Base-by-base conservation (phyloP, 139 green algal species). In the Volvox reticuliferus region DNA sequence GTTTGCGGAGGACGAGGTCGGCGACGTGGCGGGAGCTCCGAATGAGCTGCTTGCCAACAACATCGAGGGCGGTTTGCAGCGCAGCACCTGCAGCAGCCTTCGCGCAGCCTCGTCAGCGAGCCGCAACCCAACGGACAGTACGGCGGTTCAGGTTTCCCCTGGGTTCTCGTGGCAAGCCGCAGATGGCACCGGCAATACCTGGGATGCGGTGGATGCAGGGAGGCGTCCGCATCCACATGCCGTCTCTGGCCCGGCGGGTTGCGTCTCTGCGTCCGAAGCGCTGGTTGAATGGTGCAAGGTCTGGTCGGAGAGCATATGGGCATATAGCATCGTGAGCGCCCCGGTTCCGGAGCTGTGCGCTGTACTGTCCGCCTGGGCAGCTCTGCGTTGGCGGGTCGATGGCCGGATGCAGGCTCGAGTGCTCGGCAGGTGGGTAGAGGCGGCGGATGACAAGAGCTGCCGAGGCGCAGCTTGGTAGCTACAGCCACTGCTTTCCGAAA, bases 341-440 rank as follows among this genome's bases (percentile, higher is more conserved):
- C 65, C 32, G 33, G 20, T 79, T 35, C 33, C 63, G 69, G 37
- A 82, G 69, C 69, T 89, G 85, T 75, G 44, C 17, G 85, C 21
- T 6, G 68, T 82, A 30, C 32, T 89, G 68, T 82, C 85, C 33
- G 85, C 85, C 18, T 82, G 85, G 69, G 85, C 85, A 2, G 85
- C 28, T 2, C 71, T 89, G 28, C 22, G 85, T 30, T 82, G 85
- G 85, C 26, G 9, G 44, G 69, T 82, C 37, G 85, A 89, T 6
- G 24, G 68, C 2, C 35, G n/a, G 0, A 79, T 24, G n/a, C 85
- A 82, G 44, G 71, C 69, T 13, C 85, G 71, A 0, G 69, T 89
- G 44, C 71, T 89, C 36, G 69, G 26, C 19, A 71, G 85, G 85
- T 89, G 85, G 16, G 84, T 80, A 24, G 28, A 19, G 9, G 44